Evolutionary conservation across 2,329 filamentous ascomycete species (phyloP), one percentile per base, ranked within the genome.

Genomic region (Phoma herbarum): DNA sequence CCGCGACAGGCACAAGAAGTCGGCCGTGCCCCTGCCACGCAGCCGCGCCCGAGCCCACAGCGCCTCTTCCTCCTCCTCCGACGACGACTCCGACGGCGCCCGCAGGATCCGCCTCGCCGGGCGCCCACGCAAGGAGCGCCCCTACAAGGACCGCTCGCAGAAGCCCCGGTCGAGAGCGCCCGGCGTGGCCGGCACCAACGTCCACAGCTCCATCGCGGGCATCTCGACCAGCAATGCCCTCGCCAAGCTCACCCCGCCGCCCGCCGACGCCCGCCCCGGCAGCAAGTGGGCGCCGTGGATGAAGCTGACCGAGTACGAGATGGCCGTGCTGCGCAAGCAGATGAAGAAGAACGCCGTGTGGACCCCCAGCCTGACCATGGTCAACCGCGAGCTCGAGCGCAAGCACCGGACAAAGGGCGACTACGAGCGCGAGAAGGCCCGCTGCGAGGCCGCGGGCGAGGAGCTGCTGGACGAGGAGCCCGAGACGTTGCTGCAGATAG

Each of bases 271-370:
- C 8, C 79, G 79, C 52, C 80, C 84, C 23, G 87, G 87, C 44
- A 88, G 85, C 74, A 83, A 84, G 68, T 84, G 84, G 76, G 78
- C 83, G 60, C 87, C 87, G 2, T 89, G 87, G 87, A 79, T 86
- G 66, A 85, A 86, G 57, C 76, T 89, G 61, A 89, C 87, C 2
- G 86, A 88, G 64, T 89, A 84, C 78, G 87, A 89, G 68, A 87
- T 89, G 86, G 87, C 86, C 5, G 86, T 87, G 62, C 82, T 95
- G 8, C 83, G 91, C 60, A 95, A 95, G 78, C 85, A 90, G 18
- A 95, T 95, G 91, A 95, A 95, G 84, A 95, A 95, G 82, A 95
- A 95, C 70, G 90, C 91, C 0, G 88, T 91, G 4, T 95, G 91
- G 91, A 88, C 86, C 2, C 91, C 91, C 0, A 93, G 90, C 62